A percentile compares a stretch with the other conserved stretches of the same genome.
Evolutionary conservation across 225 moss, liverwort and hornwort genomes (phyloP).

Genomic region (Lunularia cruciata): DNA sequence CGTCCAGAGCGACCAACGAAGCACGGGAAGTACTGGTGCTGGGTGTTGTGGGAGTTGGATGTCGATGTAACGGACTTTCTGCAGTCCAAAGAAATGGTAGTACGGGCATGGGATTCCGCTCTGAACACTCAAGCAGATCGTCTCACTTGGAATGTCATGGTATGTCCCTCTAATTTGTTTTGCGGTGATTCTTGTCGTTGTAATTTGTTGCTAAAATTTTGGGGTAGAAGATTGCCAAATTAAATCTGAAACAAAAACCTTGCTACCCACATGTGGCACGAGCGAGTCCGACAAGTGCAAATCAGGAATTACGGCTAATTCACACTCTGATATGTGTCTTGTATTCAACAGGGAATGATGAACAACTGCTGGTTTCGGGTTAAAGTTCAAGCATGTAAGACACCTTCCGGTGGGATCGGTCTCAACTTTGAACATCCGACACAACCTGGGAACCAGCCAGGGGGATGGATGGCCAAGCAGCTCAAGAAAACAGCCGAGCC

Average conservation of each 20-base stretch:
- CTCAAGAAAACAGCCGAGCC: constrained; percentile 15
- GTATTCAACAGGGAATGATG: constrained; percentile 83
- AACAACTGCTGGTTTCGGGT: constrained; percentile 97
- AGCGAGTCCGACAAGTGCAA: no score
- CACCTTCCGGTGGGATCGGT: constrained; percentile 46
- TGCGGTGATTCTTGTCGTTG: no score
- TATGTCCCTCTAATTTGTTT: constrained; percentile 17
- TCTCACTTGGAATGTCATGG: constrained; percentile 97
- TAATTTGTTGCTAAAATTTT: no score
- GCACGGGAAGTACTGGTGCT: constrained; percentile 91
- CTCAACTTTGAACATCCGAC: constrained; percentile 85
- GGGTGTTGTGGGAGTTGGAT: constrained; percentile 81
- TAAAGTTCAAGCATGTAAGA: constrained; percentile 52
- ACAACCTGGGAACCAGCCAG: constrained; percentile 64
- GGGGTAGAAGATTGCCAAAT: no score
- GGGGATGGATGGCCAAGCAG: constrained; percentile 87
- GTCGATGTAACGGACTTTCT: constrained; percentile 73
- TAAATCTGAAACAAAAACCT: no score
- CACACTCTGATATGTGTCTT: not conserved
- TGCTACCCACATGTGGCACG: no score
- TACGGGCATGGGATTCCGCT: constrained; percentile 81
- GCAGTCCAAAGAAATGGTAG: constrained; percentile 68
- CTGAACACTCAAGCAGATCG: constrained; percentile 84
- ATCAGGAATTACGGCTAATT: not conserved
- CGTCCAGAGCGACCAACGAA: constrained; percentile 65